phyloP scores from a whole-genome alignment of 768 basidiomycete genomes.

The Boletus vinaceobasis region DNA sequence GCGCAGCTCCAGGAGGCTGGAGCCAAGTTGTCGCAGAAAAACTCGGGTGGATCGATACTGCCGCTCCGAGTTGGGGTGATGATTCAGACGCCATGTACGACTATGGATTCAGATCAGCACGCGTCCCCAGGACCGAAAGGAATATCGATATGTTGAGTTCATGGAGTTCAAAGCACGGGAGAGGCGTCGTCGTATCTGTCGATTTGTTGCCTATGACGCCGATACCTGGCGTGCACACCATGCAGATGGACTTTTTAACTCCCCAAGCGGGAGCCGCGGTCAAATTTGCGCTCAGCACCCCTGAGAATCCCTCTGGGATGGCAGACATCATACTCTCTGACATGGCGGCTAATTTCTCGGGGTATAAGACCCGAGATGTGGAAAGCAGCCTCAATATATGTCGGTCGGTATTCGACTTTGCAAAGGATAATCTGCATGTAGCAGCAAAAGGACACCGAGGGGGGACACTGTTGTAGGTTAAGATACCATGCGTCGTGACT shows the following conservation, averaged over 20 bases:
- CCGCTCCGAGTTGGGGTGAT: constrained; percentile 1
- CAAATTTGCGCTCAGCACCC: constrained; percentile 32
- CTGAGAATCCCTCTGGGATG: constrained; percentile 36
- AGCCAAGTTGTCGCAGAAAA: constrained; percentile 74
- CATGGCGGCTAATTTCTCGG: constrained; percentile 84
- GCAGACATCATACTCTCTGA: constrained; percentile 86
- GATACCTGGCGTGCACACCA: constrained; percentile 66
- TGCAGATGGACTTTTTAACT: constrained; percentile 79
- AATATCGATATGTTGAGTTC: not conserved
- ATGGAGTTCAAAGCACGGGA: constrained; percentile 27
- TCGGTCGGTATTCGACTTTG: constrained; percentile 69
- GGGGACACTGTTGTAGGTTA: constrained; percentile 48
- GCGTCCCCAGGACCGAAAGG: not conserved
- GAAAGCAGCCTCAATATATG: constrained; percentile 71
- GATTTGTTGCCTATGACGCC: constrained; percentile 74
- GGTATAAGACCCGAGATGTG: constrained; percentile 63
- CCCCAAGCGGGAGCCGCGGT: constrained; percentile 47
- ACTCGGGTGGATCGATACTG: constrained; percentile 46
- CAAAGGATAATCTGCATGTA: constrained; percentile 48
- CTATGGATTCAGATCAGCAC: not conserved
- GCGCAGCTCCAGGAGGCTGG: constrained; percentile 94
- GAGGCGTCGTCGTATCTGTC: constrained; percentile 63
- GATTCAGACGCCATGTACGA: not conserved
- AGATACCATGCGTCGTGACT: not conserved
- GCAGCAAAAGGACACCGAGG: constrained; percentile 41